phyloP scores from a whole-genome alignment of 1,284 basidiomycete species.

The Apiotrichum gamsii region DNA sequence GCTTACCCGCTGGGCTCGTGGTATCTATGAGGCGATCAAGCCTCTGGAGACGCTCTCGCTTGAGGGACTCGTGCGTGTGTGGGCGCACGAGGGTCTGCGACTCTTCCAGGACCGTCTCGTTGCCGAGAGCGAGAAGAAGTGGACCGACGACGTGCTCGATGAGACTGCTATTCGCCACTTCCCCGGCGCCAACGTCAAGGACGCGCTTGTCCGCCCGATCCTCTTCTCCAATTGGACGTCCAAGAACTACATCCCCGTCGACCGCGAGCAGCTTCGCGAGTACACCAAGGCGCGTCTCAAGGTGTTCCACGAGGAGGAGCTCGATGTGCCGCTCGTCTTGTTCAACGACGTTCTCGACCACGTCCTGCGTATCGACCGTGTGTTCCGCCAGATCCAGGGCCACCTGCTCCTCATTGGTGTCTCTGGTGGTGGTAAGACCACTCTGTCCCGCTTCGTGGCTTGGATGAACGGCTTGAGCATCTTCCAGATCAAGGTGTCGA shows the following conservation, averaged over 20 bases:
- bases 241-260: conserved; percentile 92
- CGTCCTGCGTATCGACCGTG: conserved; percentile 93
- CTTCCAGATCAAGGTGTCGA: conserved; percentile 98
- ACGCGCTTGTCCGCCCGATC: conserved; percentile 81
- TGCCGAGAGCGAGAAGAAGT: conserved; percentile 77
- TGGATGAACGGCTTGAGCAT: conserved; percentile 99
- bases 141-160: conserved; percentile 94
- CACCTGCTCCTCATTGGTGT: conserved; percentile 95
- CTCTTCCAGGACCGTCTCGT: conserved; percentile 98
- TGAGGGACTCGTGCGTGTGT: conserved; percentile 91
- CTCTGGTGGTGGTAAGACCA: conserved; percentile 97
- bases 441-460: conserved; percentile 93
- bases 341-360: conserved; percentile 99
- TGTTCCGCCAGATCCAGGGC: conserved; percentile 97
- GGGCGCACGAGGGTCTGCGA: conserved; percentile 96
- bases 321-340: conserved; percentile 95
- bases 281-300: conserved; percentile 93
- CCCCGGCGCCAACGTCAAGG: conserved; percentile 78
- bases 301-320: conserved; percentile 94
- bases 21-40: conserved; percentile 92
- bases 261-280: conserved; percentile 84
- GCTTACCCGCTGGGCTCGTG: conserved; percentile 94
- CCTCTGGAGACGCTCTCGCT: conserved; percentile 84
- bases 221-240: conserved; percentile 99
- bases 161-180: conserved; percentile 78